A percentile compares a stretch with the other conserved stretches of the same genome.
Evolutionary conservation across 176 grass and related monocot species (phyloP).

Genomic region (Echinochloa phyllopogon): DNA sequence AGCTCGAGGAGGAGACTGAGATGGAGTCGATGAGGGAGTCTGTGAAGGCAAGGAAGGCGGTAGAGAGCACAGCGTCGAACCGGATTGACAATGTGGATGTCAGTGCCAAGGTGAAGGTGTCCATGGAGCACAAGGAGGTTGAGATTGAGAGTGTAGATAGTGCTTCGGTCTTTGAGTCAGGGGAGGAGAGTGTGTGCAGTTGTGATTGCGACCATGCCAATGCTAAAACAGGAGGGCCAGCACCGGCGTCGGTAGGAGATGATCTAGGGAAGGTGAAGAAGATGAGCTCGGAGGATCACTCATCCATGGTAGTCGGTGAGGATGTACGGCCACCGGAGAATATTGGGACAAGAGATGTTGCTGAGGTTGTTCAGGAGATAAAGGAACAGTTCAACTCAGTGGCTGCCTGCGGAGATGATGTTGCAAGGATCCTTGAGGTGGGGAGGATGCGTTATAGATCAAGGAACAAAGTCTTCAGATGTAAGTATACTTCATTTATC

Average conservation of each 20-base stretch:
- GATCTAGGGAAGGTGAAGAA: constrained; percentile 45
- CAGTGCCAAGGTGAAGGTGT: constrained; percentile 45
- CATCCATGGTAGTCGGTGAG: constrained; percentile 43
- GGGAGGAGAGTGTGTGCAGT: constrained; percentile 53
- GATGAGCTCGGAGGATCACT: constrained; percentile 59
- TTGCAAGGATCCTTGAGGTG: constrained; percentile 81
- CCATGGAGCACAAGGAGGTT: constrained; percentile 42
- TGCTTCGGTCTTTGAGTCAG: constrained; percentile 40
- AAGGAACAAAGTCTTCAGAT: constrained; percentile 59
- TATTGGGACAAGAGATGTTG: constrained; percentile 64
- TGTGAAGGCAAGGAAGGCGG: constrained; percentile 54
- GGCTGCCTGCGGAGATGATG: constrained; percentile 64
- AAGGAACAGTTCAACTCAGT: constrained; percentile 79
- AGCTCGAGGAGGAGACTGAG: constrained; percentile 93
- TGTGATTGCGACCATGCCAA: constrained; percentile 42
- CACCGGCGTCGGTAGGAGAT: not conserved
- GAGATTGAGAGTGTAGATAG: constrained; percentile 47
- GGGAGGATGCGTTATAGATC: constrained; percentile 61
- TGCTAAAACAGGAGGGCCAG: constrained; percentile 4
- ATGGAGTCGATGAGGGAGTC: constrained; percentile 65
- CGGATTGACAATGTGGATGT: constrained; percentile 49
- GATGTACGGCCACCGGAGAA: constrained; percentile 19
- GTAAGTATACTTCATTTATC: constrained; percentile 59
- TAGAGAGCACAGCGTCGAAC: constrained; percentile 49
- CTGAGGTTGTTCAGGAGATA: constrained; percentile 73